phyloP scores from a whole-genome alignment of 2,329 filamentous ascomycete genomes.

The Exophiala alcalophila region DNA sequence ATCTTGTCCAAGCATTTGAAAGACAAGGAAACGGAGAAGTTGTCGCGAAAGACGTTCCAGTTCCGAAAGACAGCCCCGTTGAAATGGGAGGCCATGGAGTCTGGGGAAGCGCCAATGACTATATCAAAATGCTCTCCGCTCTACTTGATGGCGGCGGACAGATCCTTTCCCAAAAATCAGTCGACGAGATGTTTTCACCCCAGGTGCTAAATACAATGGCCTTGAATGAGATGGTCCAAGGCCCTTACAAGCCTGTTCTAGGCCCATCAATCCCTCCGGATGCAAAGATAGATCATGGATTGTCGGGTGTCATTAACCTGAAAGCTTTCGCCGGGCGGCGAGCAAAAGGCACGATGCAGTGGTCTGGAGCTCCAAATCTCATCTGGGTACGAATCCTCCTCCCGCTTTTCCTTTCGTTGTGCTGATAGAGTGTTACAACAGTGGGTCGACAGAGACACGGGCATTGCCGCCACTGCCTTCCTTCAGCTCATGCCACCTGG shows the following conservation, averaged over 20 bases:
- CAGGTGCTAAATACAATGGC: constrained; percentile 9
- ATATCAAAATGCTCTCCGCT: constrained; percentile 23
- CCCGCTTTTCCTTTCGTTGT: too few relatives aligned
- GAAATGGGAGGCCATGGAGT: constrained; percentile 31
- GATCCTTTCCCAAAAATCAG: constrained; percentile 55
- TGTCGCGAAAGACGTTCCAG: too few relatives aligned
- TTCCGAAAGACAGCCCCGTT: constrained; percentile 40
- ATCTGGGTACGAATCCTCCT: too few relatives aligned
- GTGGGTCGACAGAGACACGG: constrained; percentile 27
- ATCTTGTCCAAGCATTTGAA: too few relatives aligned
- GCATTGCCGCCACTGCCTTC: constrained; percentile 23
- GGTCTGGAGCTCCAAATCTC: constrained; percentile 29
- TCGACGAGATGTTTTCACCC: constrained; percentile 52
- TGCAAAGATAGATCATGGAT: constrained; percentile 4
- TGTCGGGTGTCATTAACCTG: constrained; percentile 10
- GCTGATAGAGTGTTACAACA: too few relatives aligned
- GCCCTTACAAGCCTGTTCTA: too few relatives aligned
- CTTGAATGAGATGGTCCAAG: too few relatives aligned
- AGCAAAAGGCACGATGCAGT: constrained; percentile 21
- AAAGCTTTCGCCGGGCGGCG: constrained; percentile 9
- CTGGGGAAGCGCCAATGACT: constrained; percentile 28
- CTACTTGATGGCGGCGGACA: constrained; percentile 20
- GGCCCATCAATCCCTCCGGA: background rate
- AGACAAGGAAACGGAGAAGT: too few relatives aligned
- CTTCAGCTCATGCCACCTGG: constrained; percentile 26